These are phyloP conservation scores for Verticillium nubilum DNA, from an alignment of 2,329 filamentous ascomycete species.

Conservation along the genomic window DNA sequence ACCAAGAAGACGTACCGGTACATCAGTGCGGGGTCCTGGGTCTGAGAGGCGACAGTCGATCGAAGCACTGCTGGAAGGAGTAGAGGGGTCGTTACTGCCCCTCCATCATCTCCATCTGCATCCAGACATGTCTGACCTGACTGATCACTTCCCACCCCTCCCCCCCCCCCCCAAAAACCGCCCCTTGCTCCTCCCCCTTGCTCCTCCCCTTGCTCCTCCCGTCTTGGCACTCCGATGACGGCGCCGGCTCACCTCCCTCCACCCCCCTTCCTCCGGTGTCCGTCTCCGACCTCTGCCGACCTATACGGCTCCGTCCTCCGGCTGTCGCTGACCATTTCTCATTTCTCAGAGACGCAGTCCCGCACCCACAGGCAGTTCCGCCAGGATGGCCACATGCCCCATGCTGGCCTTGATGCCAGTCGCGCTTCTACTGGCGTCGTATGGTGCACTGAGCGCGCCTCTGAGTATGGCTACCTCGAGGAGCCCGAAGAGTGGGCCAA, in stretches of 20 bases:
- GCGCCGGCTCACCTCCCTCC: conserved; percentile 56
- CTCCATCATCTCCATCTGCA: neutral
- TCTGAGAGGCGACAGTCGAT: too few species aligned
- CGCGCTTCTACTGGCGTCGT: conserved; percentile 90
- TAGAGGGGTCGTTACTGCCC: neutral
- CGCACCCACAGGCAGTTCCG: conserved; percentile 87
- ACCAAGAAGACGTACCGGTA: too few species aligned
- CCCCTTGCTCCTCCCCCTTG: neutral
- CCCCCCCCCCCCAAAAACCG: neutral
- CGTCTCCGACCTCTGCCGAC: conserved; percentile 19
- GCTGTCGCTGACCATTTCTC: conserved; percentile 11
- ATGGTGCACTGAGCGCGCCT: conserved; percentile 84
- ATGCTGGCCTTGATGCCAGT: conserved; percentile 84
- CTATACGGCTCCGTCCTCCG: conserved; percentile 54
- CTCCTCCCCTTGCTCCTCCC: neutral
- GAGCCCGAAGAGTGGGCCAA: conserved; percentile 85
- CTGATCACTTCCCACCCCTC: neutral
- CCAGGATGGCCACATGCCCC: conserved; percentile 78
- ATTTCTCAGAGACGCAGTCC: conserved; percentile 76
- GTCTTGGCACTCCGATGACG: conserved; percentile 27
- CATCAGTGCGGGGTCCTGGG: too few species aligned
- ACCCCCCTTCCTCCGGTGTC: conserved; percentile 38
- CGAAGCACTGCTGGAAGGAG: neutral
- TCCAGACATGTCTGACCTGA: neutral
- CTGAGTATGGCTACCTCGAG: conserved; percentile 83